Evolutionary conservation across 352 stramenopile genomes (phyloP).

Genomic region (Peronospora farinosa): DNA sequence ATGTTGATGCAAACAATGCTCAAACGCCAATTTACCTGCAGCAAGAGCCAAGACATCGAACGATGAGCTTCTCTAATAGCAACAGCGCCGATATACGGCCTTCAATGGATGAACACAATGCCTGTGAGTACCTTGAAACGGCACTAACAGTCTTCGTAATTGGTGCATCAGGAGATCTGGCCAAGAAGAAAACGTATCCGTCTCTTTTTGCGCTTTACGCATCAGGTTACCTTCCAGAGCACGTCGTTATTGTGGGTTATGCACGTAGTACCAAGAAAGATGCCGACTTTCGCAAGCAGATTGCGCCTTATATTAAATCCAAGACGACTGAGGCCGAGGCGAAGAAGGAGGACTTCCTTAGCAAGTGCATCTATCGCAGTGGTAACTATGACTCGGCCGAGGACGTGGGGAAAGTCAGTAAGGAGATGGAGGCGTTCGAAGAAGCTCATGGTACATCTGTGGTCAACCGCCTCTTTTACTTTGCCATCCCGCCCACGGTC

Average conservation of each 20-base stretch:
- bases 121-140: conserved; percentile 61
- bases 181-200: conserved; percentile 90
- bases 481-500: conserved; percentile 94
- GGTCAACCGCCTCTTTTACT: conserved; percentile 92
- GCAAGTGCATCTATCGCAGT: conserved; percentile 68
- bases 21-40: conserved; percentile 37
- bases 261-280: conserved; percentile 76
- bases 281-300: conserved; percentile 75
- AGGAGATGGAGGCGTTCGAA: conserved; percentile 65
- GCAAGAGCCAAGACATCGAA: conserved; percentile 29
- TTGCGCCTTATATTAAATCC: conserved; percentile 60
- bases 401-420: conserved; percentile 61
- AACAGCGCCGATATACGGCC: conserved; percentile 15
- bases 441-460: conserved; percentile 42
- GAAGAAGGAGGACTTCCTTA: conserved; percentile 67
- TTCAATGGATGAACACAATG: conserved; percentile 41
- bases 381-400: conserved; percentile 84
- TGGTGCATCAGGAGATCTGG: conserved; percentile 81
- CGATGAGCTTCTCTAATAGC: conserved; percentile 34
- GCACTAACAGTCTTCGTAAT: conserved; percentile 82
- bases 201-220: conserved; percentile 86
- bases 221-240: conserved; percentile 70
- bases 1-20: conserved; percentile 31
- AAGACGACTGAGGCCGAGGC: conserved; percentile 40
- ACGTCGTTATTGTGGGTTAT: conserved; percentile 84